These are phyloP conservation scores for Plasmodium knowlesi DNA, from an alignment of 169 alveolate genomes.

Conservation along the genomic window DNA sequence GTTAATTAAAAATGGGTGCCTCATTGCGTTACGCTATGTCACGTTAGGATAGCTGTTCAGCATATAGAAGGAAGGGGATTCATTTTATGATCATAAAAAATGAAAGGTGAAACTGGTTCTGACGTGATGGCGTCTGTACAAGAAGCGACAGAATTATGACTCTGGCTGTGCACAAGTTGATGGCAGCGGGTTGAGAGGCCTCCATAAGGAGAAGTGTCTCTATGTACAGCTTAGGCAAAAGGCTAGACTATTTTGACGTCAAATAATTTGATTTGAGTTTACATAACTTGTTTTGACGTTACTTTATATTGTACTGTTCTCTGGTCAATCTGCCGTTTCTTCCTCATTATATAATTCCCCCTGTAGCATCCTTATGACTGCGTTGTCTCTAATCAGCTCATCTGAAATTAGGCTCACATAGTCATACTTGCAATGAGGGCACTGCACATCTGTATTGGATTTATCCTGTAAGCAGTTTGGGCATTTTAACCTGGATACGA, in stretches of 20 bases:
- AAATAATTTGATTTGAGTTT: background rate
- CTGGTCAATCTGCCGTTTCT: background rate
- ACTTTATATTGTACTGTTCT: background rate
- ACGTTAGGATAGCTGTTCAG: background rate
- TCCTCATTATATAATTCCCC: slow-evolving; percentile 71
- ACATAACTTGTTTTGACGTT: background rate
- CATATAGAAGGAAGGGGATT: background rate
- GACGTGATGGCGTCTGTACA: background rate
- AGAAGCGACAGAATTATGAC: background rate
- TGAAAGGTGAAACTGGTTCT: background rate
- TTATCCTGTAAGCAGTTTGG: slow-evolving; percentile 80
- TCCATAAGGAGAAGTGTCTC: background rate
- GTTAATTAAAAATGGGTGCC: background rate
- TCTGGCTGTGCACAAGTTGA: background rate
- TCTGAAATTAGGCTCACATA: slow-evolving; percentile 75
- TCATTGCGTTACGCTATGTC: background rate
- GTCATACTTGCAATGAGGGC: slow-evolving; percentile 78
- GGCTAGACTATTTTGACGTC: background rate
- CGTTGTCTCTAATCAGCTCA: slow-evolving; percentile 75
- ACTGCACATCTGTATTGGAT: slow-evolving; percentile 75
- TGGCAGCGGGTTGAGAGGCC: background rate
- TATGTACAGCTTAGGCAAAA: background rate
- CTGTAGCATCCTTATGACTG: slow-evolving; percentile 76
- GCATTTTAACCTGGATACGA: slow-evolving; percentile 81
- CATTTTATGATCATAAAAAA: background rate